phyloP scores from a whole-genome alignment of 2,329 filamentous ascomycete species.

The Penicillium hesseltinei region DNA sequence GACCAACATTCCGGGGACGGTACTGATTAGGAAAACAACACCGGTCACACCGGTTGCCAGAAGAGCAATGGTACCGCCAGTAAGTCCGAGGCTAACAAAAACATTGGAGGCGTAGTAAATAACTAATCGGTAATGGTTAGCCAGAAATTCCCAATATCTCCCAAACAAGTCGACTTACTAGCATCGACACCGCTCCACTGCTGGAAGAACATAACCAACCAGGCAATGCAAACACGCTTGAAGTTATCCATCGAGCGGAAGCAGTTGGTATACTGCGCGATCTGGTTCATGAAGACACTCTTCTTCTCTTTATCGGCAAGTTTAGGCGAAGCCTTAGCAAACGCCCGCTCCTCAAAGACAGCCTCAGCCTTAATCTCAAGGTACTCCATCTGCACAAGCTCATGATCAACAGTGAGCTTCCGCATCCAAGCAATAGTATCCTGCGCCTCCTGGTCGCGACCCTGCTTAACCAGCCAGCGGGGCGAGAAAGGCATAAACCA shows the following conservation, averaged over 20 bases:
- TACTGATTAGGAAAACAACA: conserved; percentile 33
- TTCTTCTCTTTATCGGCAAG: conserved; percentile 33
- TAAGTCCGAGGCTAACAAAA: conserved; percentile 36
- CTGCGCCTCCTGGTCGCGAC: conserved; percentile 46
- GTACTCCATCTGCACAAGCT: conserved; percentile 46
- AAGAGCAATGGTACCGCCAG: conserved; percentile 32
- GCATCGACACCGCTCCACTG: conserved; percentile 48
- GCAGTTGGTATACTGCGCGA: conserved; percentile 53
- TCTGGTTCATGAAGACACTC: conserved; percentile 46
- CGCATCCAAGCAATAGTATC: conserved; percentile 28
- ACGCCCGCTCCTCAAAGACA: conserved; percentile 45
- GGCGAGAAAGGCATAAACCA: conserved; percentile 56
- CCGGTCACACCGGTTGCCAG: conserved; percentile 38
- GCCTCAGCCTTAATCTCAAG: conserved; percentile 50
- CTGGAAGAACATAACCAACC: conserved; percentile 51
- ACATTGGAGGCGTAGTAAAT: conserved; percentile 47
- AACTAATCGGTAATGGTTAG: conserved; percentile 24
- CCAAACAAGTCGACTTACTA: conserved; percentile 16
- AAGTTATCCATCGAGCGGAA: conserved; percentile 52
- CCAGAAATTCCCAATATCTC: conserved; percentile 13
- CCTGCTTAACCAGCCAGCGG: conserved; percentile 51
- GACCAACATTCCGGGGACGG: conserved; percentile 32
- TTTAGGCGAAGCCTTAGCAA: conserved; percentile 48
- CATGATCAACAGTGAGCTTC: conserved; percentile 34
- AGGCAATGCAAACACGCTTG: conserved; percentile 47